Evolutionary conservation across 2,329 filamentous ascomycete species (phyloP).

Genomic region (Fonsecaea monophora): DNA sequence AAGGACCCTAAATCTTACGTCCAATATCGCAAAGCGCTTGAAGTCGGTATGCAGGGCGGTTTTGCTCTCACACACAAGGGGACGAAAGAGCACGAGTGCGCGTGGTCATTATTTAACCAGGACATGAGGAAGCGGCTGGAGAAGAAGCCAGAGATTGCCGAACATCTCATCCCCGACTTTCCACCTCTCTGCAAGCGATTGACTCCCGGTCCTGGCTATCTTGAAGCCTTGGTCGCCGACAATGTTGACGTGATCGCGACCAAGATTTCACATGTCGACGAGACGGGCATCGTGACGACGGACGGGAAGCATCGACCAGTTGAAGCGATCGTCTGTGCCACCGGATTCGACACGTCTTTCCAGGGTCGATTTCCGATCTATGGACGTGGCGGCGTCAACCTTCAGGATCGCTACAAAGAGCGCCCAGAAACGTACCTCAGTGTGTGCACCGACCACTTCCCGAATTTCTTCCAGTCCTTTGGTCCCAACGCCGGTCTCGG

Average conservation of each 20-base stretch:
- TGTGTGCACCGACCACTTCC: conserved; percentile 44
- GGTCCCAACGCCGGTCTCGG: conserved; percentile 46
- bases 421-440: conserved; percentile 48
- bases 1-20: conserved; percentile 39
- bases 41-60: conserved; percentile 41
- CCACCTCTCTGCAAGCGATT: conserved; percentile 52
- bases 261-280: conserved; percentile 30
- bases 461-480: conserved; percentile 47
- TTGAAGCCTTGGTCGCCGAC: conserved; percentile 38
- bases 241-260: conserved; percentile 35
- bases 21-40: conserved; percentile 47
- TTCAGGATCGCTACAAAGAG: conserved; percentile 41
- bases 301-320: conserved; percentile 45
- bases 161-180: conserved; percentile 51
- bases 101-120: conserved; percentile 28
- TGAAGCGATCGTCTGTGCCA: conserved; percentile 49
- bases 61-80: conserved; percentile 39
- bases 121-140: conserved; percentile 38
- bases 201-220: conserved; percentile 56
- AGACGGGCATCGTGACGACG: conserved; percentile 36
- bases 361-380: conserved; percentile 47
- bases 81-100: conserved; percentile 33
- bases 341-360: conserved; percentile 49
- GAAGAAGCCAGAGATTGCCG: conserved; percentile 46
- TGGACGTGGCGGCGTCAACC: conserved; percentile 41